These are phyloP conservation scores for Apiospora koreana DNA, from an alignment of 2,329 filamentous ascomycete species.

Conservation along the genomic window DNA sequence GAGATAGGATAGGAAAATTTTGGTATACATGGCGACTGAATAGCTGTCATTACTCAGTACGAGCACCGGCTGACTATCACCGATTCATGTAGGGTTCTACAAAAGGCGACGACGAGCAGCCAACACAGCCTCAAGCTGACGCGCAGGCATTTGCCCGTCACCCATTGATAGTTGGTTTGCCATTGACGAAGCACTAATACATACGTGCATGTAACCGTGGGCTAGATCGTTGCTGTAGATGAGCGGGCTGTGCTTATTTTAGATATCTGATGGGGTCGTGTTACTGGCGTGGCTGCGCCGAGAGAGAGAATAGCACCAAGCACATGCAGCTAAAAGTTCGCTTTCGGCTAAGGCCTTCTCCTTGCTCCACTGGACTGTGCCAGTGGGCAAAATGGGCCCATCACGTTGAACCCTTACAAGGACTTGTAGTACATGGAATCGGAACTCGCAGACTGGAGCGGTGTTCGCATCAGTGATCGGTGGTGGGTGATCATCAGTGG, in stretches of 20 bases:
- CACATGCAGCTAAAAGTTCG: constrained; percentile 6
- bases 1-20: background rate
- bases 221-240: background rate
- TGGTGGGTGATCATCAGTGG: no score
- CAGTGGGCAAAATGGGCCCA: background rate
- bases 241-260: constrained; percentile 23
- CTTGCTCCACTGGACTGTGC: background rate
- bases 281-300: constrained; percentile 1
- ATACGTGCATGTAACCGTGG: background rate
- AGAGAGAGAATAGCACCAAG: background rate
- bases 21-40: no score
- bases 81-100: no score
- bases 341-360: background rate
- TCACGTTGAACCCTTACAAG: background rate
- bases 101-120: background rate
- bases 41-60: no score
- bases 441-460: no score
- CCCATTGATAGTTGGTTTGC: no score
- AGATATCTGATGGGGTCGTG: constrained; percentile 11
- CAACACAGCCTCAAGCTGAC: background rate
- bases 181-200: background rate
- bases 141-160: background rate
- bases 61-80: no score
- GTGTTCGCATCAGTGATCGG: background rate
- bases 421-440: background rate